Evolutionary conservation across 164 flowering plant species (phyloP).

Genomic region (Euptelea pleiosperma): DNA sequence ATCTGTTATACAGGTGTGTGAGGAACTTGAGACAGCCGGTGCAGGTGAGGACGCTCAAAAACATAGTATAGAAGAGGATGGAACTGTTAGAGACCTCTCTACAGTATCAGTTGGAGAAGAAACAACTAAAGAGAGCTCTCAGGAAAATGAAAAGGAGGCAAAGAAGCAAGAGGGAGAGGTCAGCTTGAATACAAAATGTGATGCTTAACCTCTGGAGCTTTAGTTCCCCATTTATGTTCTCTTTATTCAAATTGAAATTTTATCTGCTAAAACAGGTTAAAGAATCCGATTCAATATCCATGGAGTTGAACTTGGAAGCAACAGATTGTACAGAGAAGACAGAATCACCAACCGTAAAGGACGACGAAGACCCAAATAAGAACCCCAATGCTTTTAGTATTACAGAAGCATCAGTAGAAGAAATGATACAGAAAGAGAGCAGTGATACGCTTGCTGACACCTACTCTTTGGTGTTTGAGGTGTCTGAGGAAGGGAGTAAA

Average conservation of each 20-base stretch:
- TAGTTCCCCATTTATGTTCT: not conserved
- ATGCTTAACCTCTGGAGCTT: not conserved
- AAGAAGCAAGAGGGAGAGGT: constrained; percentile 17
- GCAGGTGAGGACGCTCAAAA: constrained; percentile 3
- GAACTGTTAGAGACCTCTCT: not conserved
- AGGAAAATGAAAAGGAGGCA: constrained; percentile 13
- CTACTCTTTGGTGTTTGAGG: constrained; percentile 2
- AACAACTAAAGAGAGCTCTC: constrained; percentile 6
- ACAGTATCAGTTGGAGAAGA: not conserved
- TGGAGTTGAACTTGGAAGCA: constrained; percentile 11
- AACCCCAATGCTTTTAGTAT: not conserved
- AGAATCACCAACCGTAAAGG: constrained; percentile 5
- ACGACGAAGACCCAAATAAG: constrained; percentile 12
- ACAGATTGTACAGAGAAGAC: constrained; percentile 10
- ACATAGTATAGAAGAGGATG: constrained; percentile 9
- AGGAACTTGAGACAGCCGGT: not conserved
- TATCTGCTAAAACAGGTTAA: constrained; percentile 22
- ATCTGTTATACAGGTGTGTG: not conserved
- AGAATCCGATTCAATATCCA: constrained; percentile 11
- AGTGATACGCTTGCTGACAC: constrained; percentile 10
- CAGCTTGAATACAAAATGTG: constrained; percentile 7
- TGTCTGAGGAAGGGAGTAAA: constrained; percentile 8
- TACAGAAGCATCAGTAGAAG: constrained; percentile 16
- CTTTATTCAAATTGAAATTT: not conserved
- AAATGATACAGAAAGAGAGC: not conserved